Percentiles rank a stretch among this genome's conserved stretches.
Conservation (phyloP, 495 filamentous ascomycete species). For the Penicillium coffeae region DNA sequence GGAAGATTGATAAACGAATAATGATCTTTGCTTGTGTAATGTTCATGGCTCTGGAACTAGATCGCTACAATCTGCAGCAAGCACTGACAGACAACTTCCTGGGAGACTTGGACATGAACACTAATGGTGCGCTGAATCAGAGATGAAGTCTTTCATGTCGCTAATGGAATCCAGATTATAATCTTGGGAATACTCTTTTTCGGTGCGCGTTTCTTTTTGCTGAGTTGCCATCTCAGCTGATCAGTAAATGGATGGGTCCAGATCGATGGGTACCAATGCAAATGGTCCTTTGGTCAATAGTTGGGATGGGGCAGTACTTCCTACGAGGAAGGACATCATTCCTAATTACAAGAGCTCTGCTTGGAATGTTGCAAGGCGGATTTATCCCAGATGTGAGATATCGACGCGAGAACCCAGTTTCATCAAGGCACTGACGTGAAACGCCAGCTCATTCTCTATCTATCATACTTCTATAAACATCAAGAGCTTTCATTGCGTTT, state of each 20-base stretch:
- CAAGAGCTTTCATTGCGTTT: conserved; percentile 59
- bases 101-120: conserved; percentile 48
- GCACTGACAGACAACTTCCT: conserved; percentile 47
- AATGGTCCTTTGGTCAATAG: conserved; percentile 27
- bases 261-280: conserved; percentile 39
- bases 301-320: conserved; percentile 25
- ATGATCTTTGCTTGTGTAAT: conserved; percentile 60
- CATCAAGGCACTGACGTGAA: too few species aligned
- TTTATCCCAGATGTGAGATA: conserved; percentile 33
- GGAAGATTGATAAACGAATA: conserved; percentile 49
- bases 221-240: conserved; percentile 57
- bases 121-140: too few species aligned
- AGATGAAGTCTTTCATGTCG: too few species aligned
- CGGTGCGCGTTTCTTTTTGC: conserved; percentile 38
- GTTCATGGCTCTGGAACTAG: conserved; percentile 71
- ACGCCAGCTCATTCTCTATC: conserved; percentile 54
- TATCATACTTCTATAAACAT: conserved; percentile 67
- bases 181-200: conserved; percentile 46
- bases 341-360: conserved; percentile 26
- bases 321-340: conserved; percentile 24
- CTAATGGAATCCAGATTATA: too few species aligned
- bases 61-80: conserved; percentile 49
- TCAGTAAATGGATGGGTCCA: conserved; percentile 60
- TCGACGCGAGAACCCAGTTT: too few species aligned
- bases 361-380: conserved; percentile 27